phyloP scores from a whole-genome alignment of 23 red algal genomes.

The Gracilaria gracilis region DNA sequence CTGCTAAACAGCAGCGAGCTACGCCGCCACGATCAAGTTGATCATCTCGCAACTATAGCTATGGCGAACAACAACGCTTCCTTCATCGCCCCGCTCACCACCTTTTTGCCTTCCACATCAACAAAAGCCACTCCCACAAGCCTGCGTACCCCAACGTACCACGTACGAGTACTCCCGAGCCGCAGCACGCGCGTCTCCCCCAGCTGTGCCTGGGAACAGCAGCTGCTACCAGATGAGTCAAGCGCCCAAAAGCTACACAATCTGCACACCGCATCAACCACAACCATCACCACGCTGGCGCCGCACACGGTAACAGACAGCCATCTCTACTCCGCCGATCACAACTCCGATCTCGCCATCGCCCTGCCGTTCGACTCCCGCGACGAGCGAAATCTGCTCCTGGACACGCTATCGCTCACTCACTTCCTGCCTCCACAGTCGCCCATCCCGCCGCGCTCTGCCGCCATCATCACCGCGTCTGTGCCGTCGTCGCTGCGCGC shows the following conservation, averaged over 20 bases:
- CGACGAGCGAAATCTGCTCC: neutral
- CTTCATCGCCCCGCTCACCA: neutral
- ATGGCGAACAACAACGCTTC: too few species aligned
- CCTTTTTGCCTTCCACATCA: neutral
- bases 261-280: neutral
- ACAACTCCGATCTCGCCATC: neutral
- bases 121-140: neutral
- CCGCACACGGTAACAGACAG: neutral
- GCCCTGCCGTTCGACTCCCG: neutral
- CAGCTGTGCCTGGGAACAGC: neutral
- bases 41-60: too few species aligned
- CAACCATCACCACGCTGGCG: neutral
- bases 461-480: neutral
- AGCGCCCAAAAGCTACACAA: neutral
- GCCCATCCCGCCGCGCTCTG: neutral
- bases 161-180: neutral
- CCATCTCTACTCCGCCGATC: neutral
- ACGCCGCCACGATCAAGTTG: too few species aligned
- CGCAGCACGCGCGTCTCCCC: neutral
- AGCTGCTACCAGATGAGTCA: neutral
- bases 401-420: neutral
- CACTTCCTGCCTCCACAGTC: neutral
- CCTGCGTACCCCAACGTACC: neutral
- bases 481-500: conserved; percentile 1
- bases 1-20: too few species aligned